Evolutionary conservation across 2,329 filamentous ascomycete species (phyloP).

Genomic region (Trichoderma breve): DNA sequence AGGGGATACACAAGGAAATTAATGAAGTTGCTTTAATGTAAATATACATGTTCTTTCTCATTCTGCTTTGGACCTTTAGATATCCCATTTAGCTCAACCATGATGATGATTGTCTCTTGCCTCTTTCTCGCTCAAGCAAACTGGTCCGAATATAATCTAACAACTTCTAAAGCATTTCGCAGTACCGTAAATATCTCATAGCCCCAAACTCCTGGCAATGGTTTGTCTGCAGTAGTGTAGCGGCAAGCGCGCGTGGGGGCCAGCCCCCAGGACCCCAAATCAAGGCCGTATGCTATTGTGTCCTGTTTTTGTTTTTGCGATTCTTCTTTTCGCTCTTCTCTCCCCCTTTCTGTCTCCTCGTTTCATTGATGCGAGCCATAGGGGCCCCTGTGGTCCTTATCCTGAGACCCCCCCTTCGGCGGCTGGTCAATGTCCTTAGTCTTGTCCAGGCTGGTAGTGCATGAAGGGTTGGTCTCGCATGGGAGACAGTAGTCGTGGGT

Average conservation of each 20-base stretch:
- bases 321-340: neutral
- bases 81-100: constrained; percentile 17
- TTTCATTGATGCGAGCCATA: neutral
- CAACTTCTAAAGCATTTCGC: neutral
- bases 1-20: neutral
- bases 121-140: neutral
- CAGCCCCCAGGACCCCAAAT: neutral
- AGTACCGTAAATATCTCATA: neutral
- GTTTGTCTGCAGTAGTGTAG: neutral
- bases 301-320: neutral
- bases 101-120: constrained; percentile 11
- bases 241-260: constrained; percentile 5
- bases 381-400: neutral
- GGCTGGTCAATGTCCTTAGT: constrained; percentile 12
- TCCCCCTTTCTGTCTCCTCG: neutral
- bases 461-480: constrained; percentile 28
- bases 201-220: neutral
- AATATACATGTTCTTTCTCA: constrained; percentile 17
- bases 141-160: neutral
- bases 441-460: constrained; percentile 22
- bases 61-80: constrained; percentile 20
- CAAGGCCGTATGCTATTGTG: neutral
- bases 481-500: constrained; percentile 34
- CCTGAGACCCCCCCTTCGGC: neutral
- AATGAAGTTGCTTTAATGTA: constrained; percentile 22